Conservation (phyloP, 2,329 filamentous ascomycete species). For the Colletotrichum agaves region DNA sequence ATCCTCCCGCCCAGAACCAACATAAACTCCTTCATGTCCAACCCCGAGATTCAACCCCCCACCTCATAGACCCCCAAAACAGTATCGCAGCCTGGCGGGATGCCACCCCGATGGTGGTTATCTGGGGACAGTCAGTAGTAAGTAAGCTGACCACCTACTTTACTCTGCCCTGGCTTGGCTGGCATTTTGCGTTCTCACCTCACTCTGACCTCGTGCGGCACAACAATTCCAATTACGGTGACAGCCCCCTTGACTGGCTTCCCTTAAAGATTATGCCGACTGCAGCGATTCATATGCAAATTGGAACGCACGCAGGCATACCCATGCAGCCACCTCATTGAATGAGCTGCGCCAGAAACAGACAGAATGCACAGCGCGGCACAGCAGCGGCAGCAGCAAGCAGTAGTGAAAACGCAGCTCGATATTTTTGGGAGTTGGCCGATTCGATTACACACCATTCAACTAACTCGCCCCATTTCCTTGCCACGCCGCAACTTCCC, state of each 20-base stretch:
- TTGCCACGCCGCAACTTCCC: neutral
- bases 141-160: conserved; percentile 3
- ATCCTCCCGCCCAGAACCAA: neutral
- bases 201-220: neutral
- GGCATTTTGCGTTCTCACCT: conserved; percentile 2
- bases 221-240: neutral
- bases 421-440: conserved; percentile 13
- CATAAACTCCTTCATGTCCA: neutral
- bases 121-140: neutral
- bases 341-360: neutral
- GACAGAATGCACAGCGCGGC: neutral
- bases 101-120: neutral
- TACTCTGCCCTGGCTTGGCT: neutral
- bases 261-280: neutral
- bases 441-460: no score
- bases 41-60: neutral
- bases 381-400: no score
- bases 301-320: neutral
- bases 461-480: conserved; percentile 22
- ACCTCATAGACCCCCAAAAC: neutral
- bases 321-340: neutral
- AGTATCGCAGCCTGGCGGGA: neutral
- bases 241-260: neutral
- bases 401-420: neutral
- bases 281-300: neutral